phyloP scores from a whole-genome alignment of 2,329 filamentous ascomycete genomes.

The Pseudogymnoascus sp. region DNA sequence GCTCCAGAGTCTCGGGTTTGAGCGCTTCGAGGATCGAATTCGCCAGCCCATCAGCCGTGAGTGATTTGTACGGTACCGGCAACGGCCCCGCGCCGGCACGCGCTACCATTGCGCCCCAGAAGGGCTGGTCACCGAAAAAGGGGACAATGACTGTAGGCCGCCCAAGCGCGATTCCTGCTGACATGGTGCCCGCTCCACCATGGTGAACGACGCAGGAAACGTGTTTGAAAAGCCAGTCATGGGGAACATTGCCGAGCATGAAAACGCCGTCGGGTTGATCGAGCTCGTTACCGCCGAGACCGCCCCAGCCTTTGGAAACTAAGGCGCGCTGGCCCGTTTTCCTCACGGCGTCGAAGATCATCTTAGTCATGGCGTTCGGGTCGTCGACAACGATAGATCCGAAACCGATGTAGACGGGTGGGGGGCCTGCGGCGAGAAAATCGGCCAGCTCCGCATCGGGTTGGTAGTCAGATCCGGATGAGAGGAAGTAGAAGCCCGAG shows the following conservation, averaged over 20 bases:
- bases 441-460: constrained; percentile 55
- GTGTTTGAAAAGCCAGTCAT: constrained; percentile 77
- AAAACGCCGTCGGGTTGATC: constrained; percentile 64
- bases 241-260: constrained; percentile 74
- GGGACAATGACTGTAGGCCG: constrained; percentile 73
- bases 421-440: constrained; percentile 60
- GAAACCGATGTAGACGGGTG: constrained; percentile 73
- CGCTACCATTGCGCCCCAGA: constrained; percentile 70
- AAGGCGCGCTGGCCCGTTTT: constrained; percentile 62
- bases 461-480: constrained; percentile 54
- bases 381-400: constrained; percentile 73
- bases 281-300: constrained; percentile 62
- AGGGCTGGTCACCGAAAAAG: constrained; percentile 76
- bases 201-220: constrained; percentile 78
- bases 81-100: constrained; percentile 61
- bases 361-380: constrained; percentile 57
- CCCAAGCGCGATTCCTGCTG: constrained; percentile 68
- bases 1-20: constrained; percentile 47
- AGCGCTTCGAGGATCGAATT: constrained; percentile 53
- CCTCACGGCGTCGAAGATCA: constrained; percentile 61
- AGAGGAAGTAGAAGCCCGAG: constrained; percentile 66
- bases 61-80: constrained; percentile 59
- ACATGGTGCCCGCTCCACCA: constrained; percentile 77
- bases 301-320: constrained; percentile 80
- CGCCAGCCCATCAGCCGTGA: constrained; percentile 57